Percentiles rank a stretch among this genome's conserved stretches.
Evolutionary conservation across 2,329 filamentous ascomycete genomes (phyloP).

Genomic region (Achaetomium macrosporum): DNA sequence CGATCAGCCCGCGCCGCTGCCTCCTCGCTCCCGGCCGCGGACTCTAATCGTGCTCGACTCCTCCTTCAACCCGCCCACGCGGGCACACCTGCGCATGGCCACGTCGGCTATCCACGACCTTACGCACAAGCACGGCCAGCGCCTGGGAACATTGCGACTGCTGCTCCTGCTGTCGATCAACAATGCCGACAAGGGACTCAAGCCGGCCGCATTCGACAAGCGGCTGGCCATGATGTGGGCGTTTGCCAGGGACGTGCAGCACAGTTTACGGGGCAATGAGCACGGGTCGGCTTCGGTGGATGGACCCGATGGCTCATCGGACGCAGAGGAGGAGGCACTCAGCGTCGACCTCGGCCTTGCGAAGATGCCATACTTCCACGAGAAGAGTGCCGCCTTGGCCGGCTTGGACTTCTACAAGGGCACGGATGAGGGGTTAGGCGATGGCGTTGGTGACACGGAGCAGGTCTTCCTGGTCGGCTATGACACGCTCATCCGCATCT

Average conservation of each 20-base stretch:
- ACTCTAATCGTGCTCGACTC: constrained; percentile 57
- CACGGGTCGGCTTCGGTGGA: background rate
- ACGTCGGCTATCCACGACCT: constrained; percentile 38
- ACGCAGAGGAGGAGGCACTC: background rate
- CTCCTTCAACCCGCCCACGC: constrained; percentile 63
- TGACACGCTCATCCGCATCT: constrained; percentile 68
- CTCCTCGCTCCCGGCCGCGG: constrained; percentile 20
- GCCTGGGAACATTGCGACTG: constrained; percentile 34
- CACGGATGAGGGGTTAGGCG: constrained; percentile 6
- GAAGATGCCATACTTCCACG: constrained; percentile 65
- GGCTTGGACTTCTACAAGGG: constrained; percentile 37
- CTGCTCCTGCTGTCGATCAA: constrained; percentile 56
- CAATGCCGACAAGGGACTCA: constrained; percentile 61
- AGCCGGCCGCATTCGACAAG: constrained; percentile 61
- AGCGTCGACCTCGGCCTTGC: constrained; percentile 64
- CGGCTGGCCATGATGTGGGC: constrained; percentile 66
- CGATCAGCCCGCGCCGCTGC: constrained; percentile 6
- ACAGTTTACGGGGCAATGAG: constrained; percentile 12
- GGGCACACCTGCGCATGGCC: constrained; percentile 54
- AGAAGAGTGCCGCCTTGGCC: constrained; percentile 59
- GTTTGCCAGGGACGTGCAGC: constrained; percentile 53
- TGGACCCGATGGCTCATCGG: background rate
- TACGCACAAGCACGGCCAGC: constrained; percentile 9
- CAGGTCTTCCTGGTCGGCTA: constrained; percentile 70
- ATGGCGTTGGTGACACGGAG: constrained; percentile 26